Percentiles rank a stretch among this genome's conserved stretches.
Conservation (phyloP, 176 grass and related monocot species). For the Rhynchospora tenuis region DNA sequence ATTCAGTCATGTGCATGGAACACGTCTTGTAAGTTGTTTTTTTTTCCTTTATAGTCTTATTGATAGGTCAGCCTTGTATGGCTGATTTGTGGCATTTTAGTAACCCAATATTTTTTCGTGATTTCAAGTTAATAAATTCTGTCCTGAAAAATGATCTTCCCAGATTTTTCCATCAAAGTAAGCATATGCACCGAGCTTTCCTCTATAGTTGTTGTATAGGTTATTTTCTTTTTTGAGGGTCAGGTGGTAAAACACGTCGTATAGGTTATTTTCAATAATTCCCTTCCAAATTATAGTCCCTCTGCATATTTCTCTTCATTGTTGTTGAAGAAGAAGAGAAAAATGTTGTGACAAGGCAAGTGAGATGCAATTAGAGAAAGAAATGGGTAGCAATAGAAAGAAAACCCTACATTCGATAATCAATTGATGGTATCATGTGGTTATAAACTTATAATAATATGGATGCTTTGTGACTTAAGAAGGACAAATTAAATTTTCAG, state of each 20-base stretch:
- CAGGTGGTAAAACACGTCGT: no score
- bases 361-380: neutral
- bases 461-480: neutral
- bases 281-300: no score
- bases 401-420: neutral
- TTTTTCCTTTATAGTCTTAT: neutral
- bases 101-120: no score
- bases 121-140: no score
- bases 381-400: neutral
- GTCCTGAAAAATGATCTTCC: no score
- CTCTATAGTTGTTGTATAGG: no score
- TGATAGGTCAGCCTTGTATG: no score
- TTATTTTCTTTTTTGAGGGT: no score
- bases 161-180: no score
- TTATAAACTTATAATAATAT: neutral
- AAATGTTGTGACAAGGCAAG: neutral
- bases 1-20: neutral
- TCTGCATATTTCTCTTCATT: neutral
- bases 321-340: neutral
- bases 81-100: no score
- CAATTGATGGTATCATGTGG: neutral
- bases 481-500: neutral
- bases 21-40: neutral
- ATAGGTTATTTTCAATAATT: no score
- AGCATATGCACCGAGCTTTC: no score